Conservation (phyloP, 1,284 basidiomycete species). For the Xanthoconium separans region DNA sequence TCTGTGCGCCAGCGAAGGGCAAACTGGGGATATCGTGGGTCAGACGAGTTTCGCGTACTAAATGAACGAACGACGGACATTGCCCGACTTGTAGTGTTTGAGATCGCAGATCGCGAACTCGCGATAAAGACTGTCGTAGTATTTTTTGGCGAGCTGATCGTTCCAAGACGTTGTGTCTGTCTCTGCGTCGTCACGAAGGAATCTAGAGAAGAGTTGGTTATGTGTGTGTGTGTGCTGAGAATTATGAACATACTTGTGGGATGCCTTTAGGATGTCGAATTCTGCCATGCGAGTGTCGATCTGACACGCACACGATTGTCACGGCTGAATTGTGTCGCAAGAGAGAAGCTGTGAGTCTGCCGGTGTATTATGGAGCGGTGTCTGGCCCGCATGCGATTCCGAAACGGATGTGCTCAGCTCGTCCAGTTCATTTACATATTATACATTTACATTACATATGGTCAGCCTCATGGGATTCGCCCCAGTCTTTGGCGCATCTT, state of each 20-base stretch:
- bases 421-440: too few relatives aligned
- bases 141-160: conserved; percentile 81
- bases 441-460: too few relatives aligned
- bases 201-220: conserved; percentile 48
- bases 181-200: conserved; percentile 67
- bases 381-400: too few relatives aligned
- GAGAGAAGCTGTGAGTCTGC: too few relatives aligned
- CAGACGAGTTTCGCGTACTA: background rate
- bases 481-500: background rate
- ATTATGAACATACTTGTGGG: too few relatives aligned
- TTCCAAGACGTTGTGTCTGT: conserved; percentile 63
- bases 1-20: conserved; percentile 91
- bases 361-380: too few relatives aligned
- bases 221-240: too few relatives aligned
- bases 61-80: conserved; percentile 44
- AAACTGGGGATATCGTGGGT: conserved; percentile 47
- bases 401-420: background rate
- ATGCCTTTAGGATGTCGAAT: conserved; percentile 64
- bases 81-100: conserved; percentile 93
- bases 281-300: conserved; percentile 32
- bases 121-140: conserved; percentile 83
- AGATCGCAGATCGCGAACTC: conserved; percentile 92
- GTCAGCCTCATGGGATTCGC: conserved; percentile 28
- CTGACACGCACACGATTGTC: background rate
- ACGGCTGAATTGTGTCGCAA: background rate